Percentiles rank a stretch among this genome's conserved stretches.
These are phyloP conservation scores for Trichoderma pleuroti DNA, from an alignment of 2,329 filamentous ascomycete species.

Conservation along the genomic window DNA sequence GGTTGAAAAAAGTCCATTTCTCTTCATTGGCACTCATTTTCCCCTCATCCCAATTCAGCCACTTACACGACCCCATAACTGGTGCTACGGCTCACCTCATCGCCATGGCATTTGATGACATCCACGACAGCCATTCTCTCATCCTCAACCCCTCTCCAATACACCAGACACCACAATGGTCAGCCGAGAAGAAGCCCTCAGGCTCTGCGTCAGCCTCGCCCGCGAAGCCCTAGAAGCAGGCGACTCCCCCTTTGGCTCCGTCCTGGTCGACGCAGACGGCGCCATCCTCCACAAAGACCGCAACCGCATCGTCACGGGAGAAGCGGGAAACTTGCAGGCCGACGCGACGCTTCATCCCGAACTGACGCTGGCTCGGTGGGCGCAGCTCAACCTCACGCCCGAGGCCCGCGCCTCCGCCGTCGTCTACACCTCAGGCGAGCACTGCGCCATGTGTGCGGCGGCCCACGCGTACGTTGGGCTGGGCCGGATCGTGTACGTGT, in stretches of 20 bases:
- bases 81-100: background rate
- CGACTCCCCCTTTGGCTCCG: constrained; percentile 37
- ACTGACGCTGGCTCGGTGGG: constrained; percentile 37
- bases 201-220: constrained; percentile 23
- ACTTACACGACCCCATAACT: background rate
- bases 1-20: background rate
- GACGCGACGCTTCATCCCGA: constrained; percentile 37
- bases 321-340: constrained; percentile 24
- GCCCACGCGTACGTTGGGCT: constrained; percentile 36
- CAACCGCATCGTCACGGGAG: constrained; percentile 34
- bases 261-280: constrained; percentile 31
- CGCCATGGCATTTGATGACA: background rate
- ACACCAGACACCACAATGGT: background rate
- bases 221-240: constrained; percentile 36
- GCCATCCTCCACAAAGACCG: constrained; percentile 32
- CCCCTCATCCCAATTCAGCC: background rate
- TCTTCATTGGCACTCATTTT: background rate
- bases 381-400: constrained; percentile 34
- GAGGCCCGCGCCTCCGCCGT: constrained; percentile 38
- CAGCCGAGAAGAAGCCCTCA: background rate
- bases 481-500: constrained; percentile 34
- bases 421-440: constrained; percentile 38
- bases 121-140: background rate
- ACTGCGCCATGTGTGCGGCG: constrained; percentile 38
- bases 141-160: background rate